Evolutionary conservation across 2,329 filamentous ascomycete species (phyloP).

Genomic region (Penicillium glabrum): DNA sequence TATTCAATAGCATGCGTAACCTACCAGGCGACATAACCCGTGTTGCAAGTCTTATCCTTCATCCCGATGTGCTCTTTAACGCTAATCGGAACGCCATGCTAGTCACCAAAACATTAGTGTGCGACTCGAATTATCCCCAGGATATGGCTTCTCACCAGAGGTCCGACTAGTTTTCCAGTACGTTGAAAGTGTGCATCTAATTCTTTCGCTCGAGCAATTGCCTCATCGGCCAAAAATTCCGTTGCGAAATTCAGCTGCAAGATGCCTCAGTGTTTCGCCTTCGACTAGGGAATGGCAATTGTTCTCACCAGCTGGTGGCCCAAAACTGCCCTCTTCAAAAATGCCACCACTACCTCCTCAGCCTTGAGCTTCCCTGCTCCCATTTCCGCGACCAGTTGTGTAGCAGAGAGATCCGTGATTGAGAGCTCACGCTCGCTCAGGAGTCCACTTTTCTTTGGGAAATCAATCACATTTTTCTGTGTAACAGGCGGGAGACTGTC

Average conservation of each 20-base stretch:
- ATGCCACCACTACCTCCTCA: slow-evolving; percentile 34
- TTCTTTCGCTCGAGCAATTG: slow-evolving; percentile 32
- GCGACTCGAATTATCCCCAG: too few species aligned
- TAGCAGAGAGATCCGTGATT: slow-evolving; percentile 51
- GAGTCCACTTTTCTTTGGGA: slow-evolving; percentile 47
- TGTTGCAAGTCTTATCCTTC: slow-evolving; percentile 45
- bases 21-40: slow-evolving; percentile 38
- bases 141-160: slow-evolving; percentile 31
- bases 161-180: slow-evolving; percentile 49
- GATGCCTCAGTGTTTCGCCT: background rate
- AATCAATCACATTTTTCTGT: slow-evolving; percentile 30
- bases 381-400: slow-evolving; percentile 29
- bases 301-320: slow-evolving; percentile 33
- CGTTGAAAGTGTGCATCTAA: slow-evolving; percentile 32
- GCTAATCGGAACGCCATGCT: slow-evolving; percentile 56
- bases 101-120: background rate
- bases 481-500: slow-evolving; percentile 28
- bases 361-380: slow-evolving; percentile 26
- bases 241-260: slow-evolving; percentile 38
- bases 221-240: slow-evolving; percentile 38
- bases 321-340: slow-evolving; percentile 34
- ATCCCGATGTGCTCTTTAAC: slow-evolving; percentile 64
- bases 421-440: slow-evolving; percentile 49
- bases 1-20: background rate
- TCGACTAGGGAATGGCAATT: background rate